Percentiles rank a stretch among this genome's conserved stretches.
These are phyloP conservation scores for Lepidium didymum DNA, from an alignment of 345 rosid genomes.

Conservation along the genomic window DNA sequence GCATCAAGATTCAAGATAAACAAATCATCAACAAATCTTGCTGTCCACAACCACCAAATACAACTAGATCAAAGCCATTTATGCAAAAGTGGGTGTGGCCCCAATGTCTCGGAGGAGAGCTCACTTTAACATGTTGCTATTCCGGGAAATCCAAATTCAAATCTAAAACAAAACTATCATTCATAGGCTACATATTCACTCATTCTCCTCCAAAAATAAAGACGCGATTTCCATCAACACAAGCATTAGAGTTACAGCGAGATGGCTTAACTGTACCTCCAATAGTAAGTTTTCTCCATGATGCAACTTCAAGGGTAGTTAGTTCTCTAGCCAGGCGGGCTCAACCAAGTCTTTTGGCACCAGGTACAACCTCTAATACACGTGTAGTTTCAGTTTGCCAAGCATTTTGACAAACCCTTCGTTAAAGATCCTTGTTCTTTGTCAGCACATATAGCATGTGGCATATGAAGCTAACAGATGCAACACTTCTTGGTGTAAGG, in stretches of 20 bases:
- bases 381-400: slow-evolving; percentile 82
- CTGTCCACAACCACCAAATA: slow-evolving; percentile 44
- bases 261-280: slow-evolving; percentile 91
- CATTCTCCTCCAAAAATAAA: slow-evolving; percentile 95
- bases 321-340: slow-evolving; percentile 73
- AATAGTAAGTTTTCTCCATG: slow-evolving; percentile 83
- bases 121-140: slow-evolving; percentile 82
- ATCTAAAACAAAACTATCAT: slow-evolving; percentile 84
- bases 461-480: slow-evolving; percentile 70
- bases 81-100: slow-evolving; percentile 84
- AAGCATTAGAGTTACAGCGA: slow-evolving; percentile 81
- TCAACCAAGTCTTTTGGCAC: slow-evolving; percentile 83
- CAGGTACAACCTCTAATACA: slow-evolving; percentile 71
- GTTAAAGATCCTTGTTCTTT: slow-evolving; percentile 79
- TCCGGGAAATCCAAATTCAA: slow-evolving; percentile 63
- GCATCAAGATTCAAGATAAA: slow-evolving; percentile 80
- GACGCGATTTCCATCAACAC: slow-evolving; percentile 81
- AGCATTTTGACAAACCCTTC: slow-evolving; percentile 85
- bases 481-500: slow-evolving; percentile 78
- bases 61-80: slow-evolving; percentile 60
- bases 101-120: slow-evolving; percentile 92
- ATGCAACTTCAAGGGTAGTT: slow-evolving; percentile 81
- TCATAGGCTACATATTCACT: slow-evolving; percentile 94
- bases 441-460: slow-evolving; percentile 58
- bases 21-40: slow-evolving; percentile 79